Percentiles rank a stretch among this genome's conserved stretches.
These are phyloP conservation scores for Fusarium nygamai DNA, from an alignment of 2,329 filamentous ascomycete species.

Conservation along the genomic window DNA sequence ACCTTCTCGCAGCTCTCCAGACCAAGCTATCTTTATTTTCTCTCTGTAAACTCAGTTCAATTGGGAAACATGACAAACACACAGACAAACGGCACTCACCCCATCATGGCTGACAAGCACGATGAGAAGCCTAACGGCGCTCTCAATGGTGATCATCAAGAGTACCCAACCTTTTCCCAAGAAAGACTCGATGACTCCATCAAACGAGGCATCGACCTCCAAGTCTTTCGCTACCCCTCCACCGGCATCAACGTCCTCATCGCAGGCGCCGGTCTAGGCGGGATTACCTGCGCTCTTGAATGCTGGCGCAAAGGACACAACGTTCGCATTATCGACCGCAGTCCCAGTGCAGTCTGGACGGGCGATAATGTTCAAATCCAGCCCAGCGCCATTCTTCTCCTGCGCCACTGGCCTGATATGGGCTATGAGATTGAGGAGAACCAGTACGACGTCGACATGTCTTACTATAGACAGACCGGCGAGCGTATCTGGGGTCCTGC, in stretches of 20 bases:
- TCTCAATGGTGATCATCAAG: background rate
- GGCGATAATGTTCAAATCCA: constrained; percentile 30
- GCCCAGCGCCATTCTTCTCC: constrained; percentile 22
- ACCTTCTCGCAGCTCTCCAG: background rate
- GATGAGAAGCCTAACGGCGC: background rate
- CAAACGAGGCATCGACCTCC: background rate
- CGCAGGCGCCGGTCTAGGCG: constrained; percentile 18
- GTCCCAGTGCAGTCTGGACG: constrained; percentile 19
- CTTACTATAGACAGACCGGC: constrained; percentile 26
- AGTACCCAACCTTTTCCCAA: background rate
- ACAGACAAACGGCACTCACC: background rate
- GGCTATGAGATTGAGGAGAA: constrained; percentile 29
- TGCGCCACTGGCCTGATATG: constrained; percentile 29
- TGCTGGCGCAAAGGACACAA: constrained; percentile 33
- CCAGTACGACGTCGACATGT: constrained; percentile 32
- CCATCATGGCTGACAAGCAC: background rate
- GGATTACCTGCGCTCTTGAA: constrained; percentile 16
- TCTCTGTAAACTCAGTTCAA: background rate
- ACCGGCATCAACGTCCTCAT: constrained; percentile 24
- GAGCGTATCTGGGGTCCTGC: constrained; percentile 29
- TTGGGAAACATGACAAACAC: background rate
- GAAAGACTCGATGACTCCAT: background rate
- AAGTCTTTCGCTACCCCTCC: constrained; percentile 29
- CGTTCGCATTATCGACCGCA: constrained; percentile 21
- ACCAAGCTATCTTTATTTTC: accelerated